Conservation (phyloP, 2,329 filamentous ascomycete genomes). For the Clonostachys rhizophaga region DNA sequence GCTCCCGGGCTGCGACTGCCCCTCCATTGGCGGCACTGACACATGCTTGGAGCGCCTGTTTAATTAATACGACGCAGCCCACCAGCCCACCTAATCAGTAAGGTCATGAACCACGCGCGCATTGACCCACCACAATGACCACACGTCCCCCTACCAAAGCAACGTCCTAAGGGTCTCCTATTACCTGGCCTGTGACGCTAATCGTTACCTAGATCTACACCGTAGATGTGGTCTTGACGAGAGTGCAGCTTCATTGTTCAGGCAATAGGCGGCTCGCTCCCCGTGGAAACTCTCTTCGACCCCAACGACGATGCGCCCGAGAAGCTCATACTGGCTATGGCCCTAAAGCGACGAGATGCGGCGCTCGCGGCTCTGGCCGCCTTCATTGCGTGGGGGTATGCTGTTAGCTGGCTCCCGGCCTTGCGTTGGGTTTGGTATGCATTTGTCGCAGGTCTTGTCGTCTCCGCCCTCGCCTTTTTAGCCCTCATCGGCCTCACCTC, state of each 20-base stretch:
- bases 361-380: conserved; percentile 61
- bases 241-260: too few relatives aligned
- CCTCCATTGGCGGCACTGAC: too few relatives aligned
- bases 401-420: conserved; percentile 75
- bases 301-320: conserved; percentile 18
- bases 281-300: too few relatives aligned
- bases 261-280: too few relatives aligned
- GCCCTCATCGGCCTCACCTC: conserved; percentile 45
- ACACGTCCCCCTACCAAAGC: background rate
- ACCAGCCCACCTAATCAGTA: background rate
- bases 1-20: too few relatives aligned
- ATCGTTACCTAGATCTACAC: too few relatives aligned
- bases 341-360: conserved; percentile 69
- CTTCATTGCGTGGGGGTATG: conserved; percentile 85
- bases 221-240: too few relatives aligned
- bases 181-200: too few relatives aligned
- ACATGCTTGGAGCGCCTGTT: too few relatives aligned
- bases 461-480: conserved; percentile 52
- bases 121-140: background rate
- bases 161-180: too few relatives aligned
- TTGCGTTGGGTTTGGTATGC: conserved; percentile 84
- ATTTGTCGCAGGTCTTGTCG: conserved; percentile 64
- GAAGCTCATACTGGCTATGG: conserved; percentile 44
- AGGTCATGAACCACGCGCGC: background rate
- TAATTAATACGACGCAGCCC: background rate